Percentiles rank a stretch among this genome's conserved stretches.
phyloP scores from a whole-genome alignment of 768 basidiomycete genomes.

The Lactarius hengduanensis region DNA sequence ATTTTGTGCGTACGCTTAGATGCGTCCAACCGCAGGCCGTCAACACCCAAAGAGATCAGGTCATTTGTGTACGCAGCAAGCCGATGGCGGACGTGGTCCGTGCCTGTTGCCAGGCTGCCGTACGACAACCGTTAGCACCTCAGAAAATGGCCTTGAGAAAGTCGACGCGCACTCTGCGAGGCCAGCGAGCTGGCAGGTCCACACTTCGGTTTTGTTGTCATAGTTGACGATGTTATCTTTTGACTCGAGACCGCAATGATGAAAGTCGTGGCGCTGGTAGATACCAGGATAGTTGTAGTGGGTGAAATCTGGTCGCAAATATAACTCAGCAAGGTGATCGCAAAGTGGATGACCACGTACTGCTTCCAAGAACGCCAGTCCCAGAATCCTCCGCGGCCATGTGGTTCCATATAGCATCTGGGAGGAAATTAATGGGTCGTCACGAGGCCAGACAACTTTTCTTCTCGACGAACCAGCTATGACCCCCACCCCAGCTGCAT shows the following conservation, averaged over 20 bases:
- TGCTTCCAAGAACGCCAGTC: slow-evolving; percentile 25
- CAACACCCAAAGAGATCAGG: slow-evolving; percentile 57
- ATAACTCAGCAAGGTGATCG: not conserved
- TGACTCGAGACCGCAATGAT: slow-evolving; percentile 59
- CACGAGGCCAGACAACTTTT: slow-evolving; percentile 28
- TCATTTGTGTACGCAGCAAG: slow-evolving; percentile 61
- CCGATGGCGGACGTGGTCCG: slow-evolving; percentile 52
- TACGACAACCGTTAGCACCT: not conserved
- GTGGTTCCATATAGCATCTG: slow-evolving; percentile 62
- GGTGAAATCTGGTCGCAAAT: slow-evolving; percentile 40
- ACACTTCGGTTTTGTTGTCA: slow-evolving; percentile 50
- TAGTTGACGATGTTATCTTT: slow-evolving; percentile 57
- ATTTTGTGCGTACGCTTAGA: slow-evolving; percentile 50
- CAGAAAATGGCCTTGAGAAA: not conserved
- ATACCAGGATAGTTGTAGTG: slow-evolving; percentile 44
- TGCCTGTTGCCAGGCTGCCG: slow-evolving; percentile 57
- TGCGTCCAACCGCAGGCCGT: slow-evolving; percentile 63
- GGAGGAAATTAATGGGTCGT: slow-evolving; percentile 28
- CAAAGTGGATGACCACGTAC: not conserved
- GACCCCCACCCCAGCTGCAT: slow-evolving; percentile 41
- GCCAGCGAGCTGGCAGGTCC: slow-evolving; percentile 39
- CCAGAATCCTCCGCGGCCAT: slow-evolving; percentile 57
- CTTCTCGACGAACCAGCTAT: slow-evolving; percentile 37
- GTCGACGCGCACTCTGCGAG: slow-evolving; percentile 40
- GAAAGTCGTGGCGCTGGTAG: slow-evolving; percentile 49